Base-by-base conservation (phyloP, 2,329 filamentous ascomycete species). In the Colletotrichum sp. region DNA sequence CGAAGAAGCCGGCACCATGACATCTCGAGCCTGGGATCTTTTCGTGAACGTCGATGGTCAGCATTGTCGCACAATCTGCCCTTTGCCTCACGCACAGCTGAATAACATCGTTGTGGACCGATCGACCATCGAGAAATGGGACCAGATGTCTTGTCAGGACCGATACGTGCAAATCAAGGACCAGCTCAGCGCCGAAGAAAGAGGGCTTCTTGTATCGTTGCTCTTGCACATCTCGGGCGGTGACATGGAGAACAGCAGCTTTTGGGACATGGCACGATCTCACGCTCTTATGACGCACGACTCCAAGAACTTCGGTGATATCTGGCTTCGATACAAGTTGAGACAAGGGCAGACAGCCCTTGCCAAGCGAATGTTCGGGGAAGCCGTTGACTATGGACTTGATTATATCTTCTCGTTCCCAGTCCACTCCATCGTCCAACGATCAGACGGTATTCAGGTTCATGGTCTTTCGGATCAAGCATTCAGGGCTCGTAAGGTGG, bases 11-110 rank as follows among this genome's bases (percentile, higher is more conserved):
- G 80, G 79, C 3, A 32, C 72, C 10, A 82, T 82, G 72, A 55
- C 75, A 4, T 73, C 76, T 15, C 77, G 76, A 24, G 81, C 79
- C 5, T 79, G 78, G 78, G 74, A 79, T 49, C 71, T 80, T 34
- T 82, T 81, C 59, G 77, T 79, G 59, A 81, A 83, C 49, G 74
- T 81, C 15, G 82, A 83, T 65, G 81, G 81, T 6, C 72, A 78
- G 13, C 52, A 79, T 28, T 79, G 80, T 16, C 77, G 79, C 6
- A 68, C 72, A 8, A 77, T 81, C 30, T 78, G 81, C 36, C 80
- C 80, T 1, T 71, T 81, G 1, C 81, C 82, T 0, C 78, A 82
- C 49, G 73, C 78, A 4, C 73, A 77, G 15, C 74, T 79, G 3
- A 69, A 74, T 49, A 79, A 79, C 30, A 60, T 64, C 8, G 62